Conservation (phyloP, 139 green algal species). For the Chlamydomonas sp. region DNA sequence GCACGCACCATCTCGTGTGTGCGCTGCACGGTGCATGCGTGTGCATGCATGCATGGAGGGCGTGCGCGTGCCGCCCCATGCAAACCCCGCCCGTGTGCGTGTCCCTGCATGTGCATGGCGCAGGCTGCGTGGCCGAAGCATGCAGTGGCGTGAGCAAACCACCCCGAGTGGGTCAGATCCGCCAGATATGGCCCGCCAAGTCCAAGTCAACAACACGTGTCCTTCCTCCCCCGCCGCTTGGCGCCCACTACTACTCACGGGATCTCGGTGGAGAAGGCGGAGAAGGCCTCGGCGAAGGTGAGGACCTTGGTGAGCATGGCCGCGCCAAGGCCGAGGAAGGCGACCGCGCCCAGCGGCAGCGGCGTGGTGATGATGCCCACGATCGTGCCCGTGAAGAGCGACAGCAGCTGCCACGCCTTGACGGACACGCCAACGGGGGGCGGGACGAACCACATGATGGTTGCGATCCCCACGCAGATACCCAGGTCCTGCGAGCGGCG, state of each 20-base stretch:
- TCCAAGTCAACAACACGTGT: too few species aligned
- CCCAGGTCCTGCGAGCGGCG: slow-evolving; percentile 78
- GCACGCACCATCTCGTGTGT: too few species aligned
- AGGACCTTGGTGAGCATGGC: slow-evolving; percentile 91
- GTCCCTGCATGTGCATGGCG: too few species aligned
- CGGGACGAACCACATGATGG: slow-evolving; percentile 73
- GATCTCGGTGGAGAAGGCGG: slow-evolving; percentile 92
- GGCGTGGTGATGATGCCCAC: slow-evolving; percentile 93
- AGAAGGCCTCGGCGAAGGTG: slow-evolving; percentile 94
- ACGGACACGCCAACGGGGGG: slow-evolving; percentile 65
- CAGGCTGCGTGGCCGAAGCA: too few species aligned
- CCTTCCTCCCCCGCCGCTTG: not conserved
- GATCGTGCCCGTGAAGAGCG: slow-evolving; percentile 87
- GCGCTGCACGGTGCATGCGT: too few species aligned
- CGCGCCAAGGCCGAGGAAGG: slow-evolving; percentile 89
- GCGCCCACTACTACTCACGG: slow-evolving; percentile 65
- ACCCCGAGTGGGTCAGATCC: too few species aligned
- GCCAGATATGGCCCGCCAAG: too few species aligned
- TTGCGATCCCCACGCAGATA: slow-evolving; percentile 70
- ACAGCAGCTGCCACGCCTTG: slow-evolving; percentile 84
- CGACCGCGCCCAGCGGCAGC: slow-evolving; percentile 92
- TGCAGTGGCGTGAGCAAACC: too few species aligned
- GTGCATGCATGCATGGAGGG: slow-evolving; percentile 3
- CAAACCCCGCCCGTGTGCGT: too few species aligned
- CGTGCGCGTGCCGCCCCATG: not conserved